Evolutionary conservation across 2,329 filamentous ascomycete genomes (phyloP).

Genomic region (Aspergillus alliaceus): DNA sequence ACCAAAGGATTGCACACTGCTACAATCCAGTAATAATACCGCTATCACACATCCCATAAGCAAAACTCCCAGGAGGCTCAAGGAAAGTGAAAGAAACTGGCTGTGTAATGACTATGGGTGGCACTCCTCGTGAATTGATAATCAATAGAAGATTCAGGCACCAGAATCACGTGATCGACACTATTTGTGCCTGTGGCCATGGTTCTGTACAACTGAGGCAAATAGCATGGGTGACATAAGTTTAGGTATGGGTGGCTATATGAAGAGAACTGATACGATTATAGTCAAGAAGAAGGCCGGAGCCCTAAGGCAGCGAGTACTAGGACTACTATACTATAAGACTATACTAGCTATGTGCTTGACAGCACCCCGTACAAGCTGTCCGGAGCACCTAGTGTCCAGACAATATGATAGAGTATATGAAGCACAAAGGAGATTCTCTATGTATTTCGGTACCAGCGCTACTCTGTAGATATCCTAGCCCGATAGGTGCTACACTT

Average conservation of each 20-base stretch:
- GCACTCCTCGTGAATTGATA: neutral
- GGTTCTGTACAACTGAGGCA: no score
- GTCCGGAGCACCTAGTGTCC: no score
- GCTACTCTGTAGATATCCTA: no score
- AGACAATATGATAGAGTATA: neutral
- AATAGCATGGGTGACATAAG: no score
- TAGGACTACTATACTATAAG: neutral
- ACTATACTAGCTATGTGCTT: no score
- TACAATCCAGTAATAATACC: conserved; percentile 1
- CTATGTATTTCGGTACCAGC: no score
- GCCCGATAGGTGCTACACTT: neutral
- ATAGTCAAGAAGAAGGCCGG: no score
- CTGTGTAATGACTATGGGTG: neutral
- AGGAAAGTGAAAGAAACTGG: neutral
- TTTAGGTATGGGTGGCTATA: no score
- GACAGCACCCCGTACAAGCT: no score
- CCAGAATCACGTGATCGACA: neutral
- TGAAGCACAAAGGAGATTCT: neutral
- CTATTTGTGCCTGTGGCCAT: neutral
- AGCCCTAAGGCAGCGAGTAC: no score
- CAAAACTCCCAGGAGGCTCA: neutral
- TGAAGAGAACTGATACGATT: no score
- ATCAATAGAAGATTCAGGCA: neutral
- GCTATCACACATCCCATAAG: neutral
- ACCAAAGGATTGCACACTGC: neutral